Percentiles rank a stretch among this genome's conserved stretches.
Evolutionary conservation across 1,284 basidiomycete genomes (phyloP).

Genomic region (Coniophora puteana): DNA sequence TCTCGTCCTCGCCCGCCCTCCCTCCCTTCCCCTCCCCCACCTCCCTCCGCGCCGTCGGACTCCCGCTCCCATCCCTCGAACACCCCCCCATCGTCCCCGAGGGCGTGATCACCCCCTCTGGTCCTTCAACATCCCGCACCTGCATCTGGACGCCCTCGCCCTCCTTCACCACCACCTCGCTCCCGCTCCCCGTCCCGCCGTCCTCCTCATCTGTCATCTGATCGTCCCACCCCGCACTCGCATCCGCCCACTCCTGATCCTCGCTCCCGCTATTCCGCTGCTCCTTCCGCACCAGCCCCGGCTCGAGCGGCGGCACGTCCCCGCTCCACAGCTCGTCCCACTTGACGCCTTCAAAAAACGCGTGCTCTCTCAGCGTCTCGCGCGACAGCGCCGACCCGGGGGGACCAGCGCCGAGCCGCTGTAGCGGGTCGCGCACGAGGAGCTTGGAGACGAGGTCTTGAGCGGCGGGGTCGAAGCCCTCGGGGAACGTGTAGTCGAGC

Average conservation of each 20-base stretch:
- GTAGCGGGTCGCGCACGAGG: slow-evolving; percentile 67
- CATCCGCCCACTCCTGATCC: slow-evolving; percentile 43
- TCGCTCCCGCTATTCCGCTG: slow-evolving; percentile 27
- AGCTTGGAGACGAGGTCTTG: slow-evolving; percentile 65
- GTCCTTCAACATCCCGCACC: too few relatives aligned
- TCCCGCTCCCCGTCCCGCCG: slow-evolving; percentile 11
- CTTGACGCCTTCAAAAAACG: slow-evolving; percentile 69
- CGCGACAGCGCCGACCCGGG: slow-evolving; percentile 43
- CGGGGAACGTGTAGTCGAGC: slow-evolving; percentile 71
- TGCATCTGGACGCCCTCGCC: too few relatives aligned
- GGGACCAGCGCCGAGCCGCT: slow-evolving; percentile 65
- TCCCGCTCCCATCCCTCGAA: slow-evolving; percentile 16
- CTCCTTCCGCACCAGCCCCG: slow-evolving; percentile 52
- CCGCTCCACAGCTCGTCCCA: slow-evolving; percentile 78
- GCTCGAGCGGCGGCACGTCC: slow-evolving; percentile 53
- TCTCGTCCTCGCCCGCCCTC: slow-evolving; percentile 31
- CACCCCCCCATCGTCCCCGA: too few relatives aligned
- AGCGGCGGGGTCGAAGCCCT: slow-evolving; percentile 66
- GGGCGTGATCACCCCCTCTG: too few relatives aligned
- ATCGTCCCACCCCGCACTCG: slow-evolving; percentile 56
- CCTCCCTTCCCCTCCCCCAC: slow-evolving; percentile 23
- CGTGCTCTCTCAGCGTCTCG: slow-evolving; percentile 66
- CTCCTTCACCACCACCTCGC: slow-evolving; percentile 11
- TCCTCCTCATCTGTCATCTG: too few relatives aligned
- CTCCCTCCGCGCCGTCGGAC: slow-evolving; percentile 12